Conservation (phyloP, 768 basidiomycete genomes). For the Rubroboletus pulcherrimus region DNA sequence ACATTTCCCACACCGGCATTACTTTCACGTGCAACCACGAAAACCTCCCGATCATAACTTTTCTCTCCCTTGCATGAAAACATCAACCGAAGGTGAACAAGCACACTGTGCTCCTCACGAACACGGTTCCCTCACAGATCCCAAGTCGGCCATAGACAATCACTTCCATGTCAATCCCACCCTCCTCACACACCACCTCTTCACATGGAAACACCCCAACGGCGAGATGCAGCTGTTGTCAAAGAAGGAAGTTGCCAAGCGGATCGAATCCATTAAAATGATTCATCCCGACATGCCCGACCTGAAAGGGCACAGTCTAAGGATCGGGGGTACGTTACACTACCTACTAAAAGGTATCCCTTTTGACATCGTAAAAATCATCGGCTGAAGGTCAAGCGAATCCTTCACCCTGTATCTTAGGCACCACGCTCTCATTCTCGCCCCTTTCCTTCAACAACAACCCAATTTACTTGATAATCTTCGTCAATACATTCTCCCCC, state of each 20-base stretch:
- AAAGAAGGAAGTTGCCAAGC: neutral
- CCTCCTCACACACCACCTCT: neutral
- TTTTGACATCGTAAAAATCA: neutral
- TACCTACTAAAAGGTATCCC: neutral
- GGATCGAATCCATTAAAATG: neutral
- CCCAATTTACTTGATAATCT: too few species aligned
- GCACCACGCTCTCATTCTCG: too few species aligned
- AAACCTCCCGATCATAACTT: too few species aligned
- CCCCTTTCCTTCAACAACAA: too few species aligned
- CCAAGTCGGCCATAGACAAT: accelerated
- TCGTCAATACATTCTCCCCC: too few species aligned
- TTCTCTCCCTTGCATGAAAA: too few species aligned
- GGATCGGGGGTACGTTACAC: neutral
- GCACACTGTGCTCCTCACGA: too few species aligned
- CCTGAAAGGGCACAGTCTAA: neutral
- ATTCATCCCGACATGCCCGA: neutral
- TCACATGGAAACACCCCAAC: conserved; percentile 1
- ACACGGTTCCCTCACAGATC: neutral
- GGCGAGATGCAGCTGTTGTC: neutral
- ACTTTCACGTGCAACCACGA: too few species aligned
- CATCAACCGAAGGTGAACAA: too few species aligned
- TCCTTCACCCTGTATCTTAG: too few species aligned
- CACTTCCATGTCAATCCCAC: conserved; percentile 1
- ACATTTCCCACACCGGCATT: too few species aligned
- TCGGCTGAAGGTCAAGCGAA: too few species aligned